Evolutionary conservation across 2,329 filamentous ascomycete species (phyloP), one percentile per base, ranked within the genome.

Genomic region (Sporothrix pseudoabietina): DNA sequence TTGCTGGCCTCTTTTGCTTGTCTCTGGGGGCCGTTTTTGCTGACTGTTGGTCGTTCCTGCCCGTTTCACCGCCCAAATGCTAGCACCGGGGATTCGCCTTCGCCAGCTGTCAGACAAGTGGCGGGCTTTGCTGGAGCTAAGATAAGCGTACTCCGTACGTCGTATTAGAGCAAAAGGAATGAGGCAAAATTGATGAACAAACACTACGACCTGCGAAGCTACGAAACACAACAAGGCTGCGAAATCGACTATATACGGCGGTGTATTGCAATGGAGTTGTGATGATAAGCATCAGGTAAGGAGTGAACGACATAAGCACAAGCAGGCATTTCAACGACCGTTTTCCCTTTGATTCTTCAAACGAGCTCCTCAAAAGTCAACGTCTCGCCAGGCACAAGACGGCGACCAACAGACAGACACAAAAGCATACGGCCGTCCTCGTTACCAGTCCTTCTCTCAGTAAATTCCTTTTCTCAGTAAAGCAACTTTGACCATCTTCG

Each of bases 51-150:
- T 19, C 35, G 35, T 14, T 12, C 3, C 6, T 9, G 52, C n/a
- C n/a, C 14, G 5, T 4, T 54, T 5, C 16, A 65, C 59, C 10
- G 1, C 19, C 35, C 19, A 65, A 22, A 10, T 1, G 6, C 35
- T 4, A 12, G 61, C 35, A n/a, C 61, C 61, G 8, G 3, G 16
- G 16, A 16, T 30, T 66, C n/a, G 61, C 39, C 39, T 16, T 47
- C 52, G 68, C 52, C 68, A 69, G 66, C 66, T 69, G 66, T 41
- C 47, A 55, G 49, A 9, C 30, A 69, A 69, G 66, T 68, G 65
- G 65, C 65, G 65, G 65, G 16, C 52, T n/a, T 19, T 19, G 4
- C 52, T 55, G 16, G 16, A 52, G 47, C n/a, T 52, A 49, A 4
- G 16, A 35, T 35, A 35, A 35, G 47, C 26, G 26, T 26, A n/a